Base-by-base conservation (phyloP, 768 basidiomycete genomes). In the Tricholoma sp. region DNA sequence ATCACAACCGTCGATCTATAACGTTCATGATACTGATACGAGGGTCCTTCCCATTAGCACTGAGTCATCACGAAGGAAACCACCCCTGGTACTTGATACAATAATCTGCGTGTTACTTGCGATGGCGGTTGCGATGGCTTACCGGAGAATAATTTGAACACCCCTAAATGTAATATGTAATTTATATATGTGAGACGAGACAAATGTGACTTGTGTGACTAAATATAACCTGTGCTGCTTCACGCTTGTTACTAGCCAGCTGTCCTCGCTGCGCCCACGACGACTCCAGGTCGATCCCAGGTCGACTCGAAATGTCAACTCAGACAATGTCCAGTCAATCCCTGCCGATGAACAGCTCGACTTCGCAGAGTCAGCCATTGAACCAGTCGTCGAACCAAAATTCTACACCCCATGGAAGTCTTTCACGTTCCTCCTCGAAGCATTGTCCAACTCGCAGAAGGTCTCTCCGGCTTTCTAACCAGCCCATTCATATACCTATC, bases 31-130 rank as follows among this genome's bases (percentile, higher is more conserved):
- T 24, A 57, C 60, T 6, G 41, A 54, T 36, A 47, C 59, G 37
- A 48, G 57, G 10, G 60, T 59, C 24, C 52, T 57, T 6, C 60
- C 62, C 24, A 36, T 17, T 20, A 68, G 24, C 7, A 33, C 42
- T 8, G 34, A 32, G 10, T 39, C 45, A 42, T 33, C 33, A 20
- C 55, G 61, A 12, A 57, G 39, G 37, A 76, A 72, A 56, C 83
- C 88, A 20, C 88, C 88, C 20, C 65, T 89, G 24, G 69, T 89
- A 20, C 73, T 92, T 32, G 90, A 91, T 68, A 82, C 82, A 10
- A 83, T 84, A 29, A 91, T 92, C 57, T 85, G 86, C 67, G 75
- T 91, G 49, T 74, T 89, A 18, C 72, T 91, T 9, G 84, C 86
- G 12, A 70, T 91, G 56, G 78, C 85, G 49, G 80, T 86, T 63